Base-by-base conservation (phyloP, 306 rosid genomes). In the Cucurbita ficifolia region DNA sequence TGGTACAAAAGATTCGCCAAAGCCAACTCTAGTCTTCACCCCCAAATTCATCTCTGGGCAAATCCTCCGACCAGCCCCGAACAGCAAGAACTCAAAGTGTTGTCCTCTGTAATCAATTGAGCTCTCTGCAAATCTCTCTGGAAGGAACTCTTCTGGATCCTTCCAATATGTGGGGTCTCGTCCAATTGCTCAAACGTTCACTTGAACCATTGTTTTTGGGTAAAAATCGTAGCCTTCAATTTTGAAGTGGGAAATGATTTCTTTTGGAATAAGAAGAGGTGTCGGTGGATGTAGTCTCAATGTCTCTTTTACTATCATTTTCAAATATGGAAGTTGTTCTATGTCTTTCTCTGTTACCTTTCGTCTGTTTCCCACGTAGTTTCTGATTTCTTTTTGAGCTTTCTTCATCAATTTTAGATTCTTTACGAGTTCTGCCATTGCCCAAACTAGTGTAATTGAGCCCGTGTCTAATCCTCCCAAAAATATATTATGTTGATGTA, bases 231-330 rank as follows among this genome's bases (percentile, higher is more conserved):
- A 85, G 4, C 86, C 88, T 18, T 62, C 18, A 7, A 87, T 39
- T 7, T 33, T 22, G 33, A 81, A 77, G 3, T 46, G 18, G 2
- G 78, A 68, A 14, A 76, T 73, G 5, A 77, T 42, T 74, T 87
- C 82, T 77, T 88, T 81, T 58, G 91, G 84, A 8, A 84, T 10
- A 21, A 84, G 82, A 17, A 87, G 14, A 24, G 88, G 76, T 1
- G 65, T 81, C 57, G 88, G 84, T 7, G 84, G 88, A 42, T 87
- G 91, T 45, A 87, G 16, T 38, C 91, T 76, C 0, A 87, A 10
- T 21, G 84, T 55, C 29, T 84, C 88, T 62, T 87, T 87, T 10
- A 87, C 40, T 9, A 87, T 61, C 80, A 70, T 70, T 35, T 87
- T 87, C 22, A 84, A 52, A 18, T 82, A 84, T 1, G 19, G 24